These are phyloP conservation scores for Botryotinia convoluta DNA, from an alignment of 2,329 filamentous ascomycete genomes.

Conservation along the genomic window DNA sequence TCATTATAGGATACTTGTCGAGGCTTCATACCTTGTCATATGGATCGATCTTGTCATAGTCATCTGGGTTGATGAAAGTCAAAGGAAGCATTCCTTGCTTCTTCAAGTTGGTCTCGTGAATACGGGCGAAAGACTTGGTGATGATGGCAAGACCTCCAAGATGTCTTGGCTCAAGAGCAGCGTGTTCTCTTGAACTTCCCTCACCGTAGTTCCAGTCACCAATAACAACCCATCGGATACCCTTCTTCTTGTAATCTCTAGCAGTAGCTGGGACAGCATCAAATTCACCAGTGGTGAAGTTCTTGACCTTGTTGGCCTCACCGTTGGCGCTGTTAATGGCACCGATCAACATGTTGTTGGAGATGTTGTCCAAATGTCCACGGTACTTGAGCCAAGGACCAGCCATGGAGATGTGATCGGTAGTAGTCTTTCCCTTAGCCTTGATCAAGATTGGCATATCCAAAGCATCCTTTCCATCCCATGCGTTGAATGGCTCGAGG, in stretches of 20 bases:
- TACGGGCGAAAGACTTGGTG: constrained; percentile 93
- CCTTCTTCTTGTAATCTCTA: constrained; percentile 97
- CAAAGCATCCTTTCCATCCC: constrained; percentile 87
- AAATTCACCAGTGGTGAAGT: constrained; percentile 78
- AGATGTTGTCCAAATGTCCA: constrained; percentile 98
- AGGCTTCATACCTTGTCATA: constrained; percentile 63
- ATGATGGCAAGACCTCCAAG: constrained; percentile 97
- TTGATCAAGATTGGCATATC: constrained; percentile 94
- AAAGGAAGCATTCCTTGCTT: constrained; percentile 99
- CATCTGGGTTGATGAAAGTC: constrained; percentile 88
- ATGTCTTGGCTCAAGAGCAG: constrained; percentile 94
- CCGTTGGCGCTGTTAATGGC: constrained; percentile 94
- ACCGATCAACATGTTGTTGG: constrained; percentile 99
- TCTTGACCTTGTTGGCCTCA: constrained; percentile 97
- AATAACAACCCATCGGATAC: constrained; percentile 93
- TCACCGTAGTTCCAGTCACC: constrained; percentile 99
- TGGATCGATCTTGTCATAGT: constrained; percentile 95
- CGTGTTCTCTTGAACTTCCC: constrained; percentile 96
- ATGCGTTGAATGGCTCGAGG: constrained; percentile 78
- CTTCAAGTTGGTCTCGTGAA: constrained; percentile 99
- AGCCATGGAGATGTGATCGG: constrained; percentile 96
- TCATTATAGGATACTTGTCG: background rate
- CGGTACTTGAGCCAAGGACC: constrained; percentile 98
- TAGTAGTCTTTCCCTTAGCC: constrained; percentile 92
- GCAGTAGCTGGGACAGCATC: constrained; percentile 90